A percentile compares a stretch with the other conserved stretches of the same genome.
Conservation (phyloP, 768 basidiomycete species). For the Suillus spraguei region DNA sequence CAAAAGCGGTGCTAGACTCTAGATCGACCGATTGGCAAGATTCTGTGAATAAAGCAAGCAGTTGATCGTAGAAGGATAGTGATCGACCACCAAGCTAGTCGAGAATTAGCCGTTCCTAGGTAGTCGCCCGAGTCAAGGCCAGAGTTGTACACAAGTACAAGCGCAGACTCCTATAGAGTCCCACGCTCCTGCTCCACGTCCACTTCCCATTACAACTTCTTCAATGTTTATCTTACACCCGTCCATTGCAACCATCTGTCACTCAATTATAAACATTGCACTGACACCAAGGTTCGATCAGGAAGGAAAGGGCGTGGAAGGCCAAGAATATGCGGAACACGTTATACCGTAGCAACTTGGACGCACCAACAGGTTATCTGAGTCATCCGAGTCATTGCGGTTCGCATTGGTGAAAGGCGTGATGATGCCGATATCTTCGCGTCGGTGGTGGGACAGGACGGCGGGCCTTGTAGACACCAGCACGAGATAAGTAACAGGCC, state of each 20-base stretch:
- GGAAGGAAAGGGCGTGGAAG: constrained; percentile 37
- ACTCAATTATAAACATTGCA: neutral
- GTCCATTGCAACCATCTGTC: no score
- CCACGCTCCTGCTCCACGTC: no score
- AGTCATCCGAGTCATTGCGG: constrained; percentile 18
- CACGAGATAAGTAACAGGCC: neutral
- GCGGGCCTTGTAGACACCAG: no score
- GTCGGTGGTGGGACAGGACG: neutral
- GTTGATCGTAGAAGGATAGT: neutral
- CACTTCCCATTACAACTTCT: neutral
- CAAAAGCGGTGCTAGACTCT: neutral
- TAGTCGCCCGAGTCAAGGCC: neutral
- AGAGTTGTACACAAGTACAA: neutral
- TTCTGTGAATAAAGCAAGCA: neutral
- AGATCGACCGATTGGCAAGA: neutral
- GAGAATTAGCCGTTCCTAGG: neutral
- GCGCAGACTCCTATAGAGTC: neutral
- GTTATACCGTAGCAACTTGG: constrained; percentile 23
- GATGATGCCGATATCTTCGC: neutral
- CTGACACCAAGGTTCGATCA: constrained; percentile 19
- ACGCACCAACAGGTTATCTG: constrained; percentile 21
- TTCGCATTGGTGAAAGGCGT: constrained; percentile 18
- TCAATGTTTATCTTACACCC: no score
- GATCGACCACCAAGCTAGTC: neutral
- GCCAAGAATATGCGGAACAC: constrained; percentile 56